Evolutionary conservation across 148 eudicot species (phyloP).

Genomic region (Silene latifolia): DNA sequence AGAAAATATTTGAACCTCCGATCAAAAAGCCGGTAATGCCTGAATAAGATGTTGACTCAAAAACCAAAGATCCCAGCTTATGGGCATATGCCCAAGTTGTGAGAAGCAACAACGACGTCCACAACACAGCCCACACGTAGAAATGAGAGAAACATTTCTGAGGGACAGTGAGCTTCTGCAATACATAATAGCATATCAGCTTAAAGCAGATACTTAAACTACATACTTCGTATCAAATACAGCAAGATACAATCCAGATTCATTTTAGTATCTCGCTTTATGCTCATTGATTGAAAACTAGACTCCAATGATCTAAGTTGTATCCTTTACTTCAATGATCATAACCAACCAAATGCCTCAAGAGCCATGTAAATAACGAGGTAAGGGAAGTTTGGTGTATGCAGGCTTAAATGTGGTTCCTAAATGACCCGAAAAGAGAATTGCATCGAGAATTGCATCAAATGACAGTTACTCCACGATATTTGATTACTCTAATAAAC

Average conservation of each 20-base stretch:
- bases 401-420: too few species aligned
- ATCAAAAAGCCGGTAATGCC: slow-evolving; percentile 54
- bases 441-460: neutral
- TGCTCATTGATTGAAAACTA: neutral
- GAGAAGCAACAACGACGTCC: slow-evolving; percentile 63
- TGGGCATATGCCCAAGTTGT: slow-evolving; percentile 72
- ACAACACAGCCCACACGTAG: slow-evolving; percentile 61
- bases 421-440: too few species aligned
- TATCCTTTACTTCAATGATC: neutral
- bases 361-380: neutral
- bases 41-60: slow-evolving; percentile 53
- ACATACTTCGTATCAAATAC: neutral
- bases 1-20: slow-evolving; percentile 54
- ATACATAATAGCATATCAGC: slow-evolving; percentile 22
- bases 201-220: neutral
- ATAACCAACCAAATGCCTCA: neutral
- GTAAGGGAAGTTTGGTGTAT: too few species aligned
- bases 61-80: slow-evolving; percentile 36
- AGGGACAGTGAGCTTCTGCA: slow-evolving; percentile 78
- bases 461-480: neutral
- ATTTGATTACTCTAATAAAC: too few species aligned
- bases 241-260: neutral
- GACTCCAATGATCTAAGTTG: neutral
- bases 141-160: slow-evolving; percentile 82
- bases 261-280: neutral